Conservation (phyloP, 2,329 filamentous ascomycete genomes). For the Zymoseptoria crescenta region DNA sequence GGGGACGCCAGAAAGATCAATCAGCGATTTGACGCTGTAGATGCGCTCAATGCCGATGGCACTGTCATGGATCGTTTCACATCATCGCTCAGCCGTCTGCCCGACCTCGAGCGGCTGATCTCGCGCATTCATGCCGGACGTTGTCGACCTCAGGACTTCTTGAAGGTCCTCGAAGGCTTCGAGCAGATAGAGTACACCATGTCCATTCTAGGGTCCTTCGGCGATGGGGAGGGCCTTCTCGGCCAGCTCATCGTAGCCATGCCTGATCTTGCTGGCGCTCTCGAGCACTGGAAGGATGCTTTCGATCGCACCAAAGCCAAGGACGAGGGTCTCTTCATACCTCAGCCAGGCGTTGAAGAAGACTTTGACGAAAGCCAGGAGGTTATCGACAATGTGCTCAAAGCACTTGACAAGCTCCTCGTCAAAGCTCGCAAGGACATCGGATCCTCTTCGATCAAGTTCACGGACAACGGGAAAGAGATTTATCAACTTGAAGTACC, state of each 20-base stretch:
- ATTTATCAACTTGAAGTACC: conserved; percentile 94
- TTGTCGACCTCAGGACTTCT: conserved; percentile 88
- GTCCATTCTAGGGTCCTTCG: conserved; percentile 64
- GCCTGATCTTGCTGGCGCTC: conserved; percentile 68
- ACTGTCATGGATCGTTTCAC: conserved; percentile 80
- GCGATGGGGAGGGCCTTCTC: conserved; percentile 73
- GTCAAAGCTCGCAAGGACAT: conserved; percentile 64
- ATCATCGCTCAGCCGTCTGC: conserved; percentile 80
- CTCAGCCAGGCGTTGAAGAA: conserved; percentile 77
- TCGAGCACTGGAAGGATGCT: conserved; percentile 82
- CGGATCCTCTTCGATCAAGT: conserved; percentile 55
- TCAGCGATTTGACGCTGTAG: conserved; percentile 86
- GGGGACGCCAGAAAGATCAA: conserved; percentile 84
- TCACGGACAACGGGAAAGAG: conserved; percentile 79
- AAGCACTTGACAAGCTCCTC: conserved; percentile 62
- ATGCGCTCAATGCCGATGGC: conserved; percentile 78
- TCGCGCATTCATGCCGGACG: conserved; percentile 87
- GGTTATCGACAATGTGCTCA: conserved; percentile 65
- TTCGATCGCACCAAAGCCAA: conserved; percentile 78
- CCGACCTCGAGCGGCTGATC: conserved; percentile 86
- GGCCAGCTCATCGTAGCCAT: conserved; percentile 75
- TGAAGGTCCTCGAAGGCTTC: conserved; percentile 88
- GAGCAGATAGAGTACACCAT: conserved; percentile 97
- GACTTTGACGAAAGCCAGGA: conserved; percentile 84
- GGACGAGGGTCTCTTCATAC: conserved; percentile 73